Base-by-base conservation (phyloP, 2,329 filamentous ascomycete species). In the Xylaria sp. region DNA sequence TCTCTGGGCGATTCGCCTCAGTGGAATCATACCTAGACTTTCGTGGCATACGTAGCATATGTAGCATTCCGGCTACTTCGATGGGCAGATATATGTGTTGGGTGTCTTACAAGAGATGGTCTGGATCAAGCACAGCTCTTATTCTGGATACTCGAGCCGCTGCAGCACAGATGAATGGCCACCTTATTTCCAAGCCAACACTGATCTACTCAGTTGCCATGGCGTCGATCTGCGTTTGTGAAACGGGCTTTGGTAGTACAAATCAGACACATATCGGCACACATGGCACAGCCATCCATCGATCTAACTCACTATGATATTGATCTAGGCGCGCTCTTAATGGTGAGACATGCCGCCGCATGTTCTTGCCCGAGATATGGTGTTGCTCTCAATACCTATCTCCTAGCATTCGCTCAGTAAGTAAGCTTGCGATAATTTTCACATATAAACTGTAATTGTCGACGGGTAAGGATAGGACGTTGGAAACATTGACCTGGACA, bases 51-150 rank as follows among this genome's bases (percentile, higher is more conserved):
- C 15, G 52, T 39, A 41, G 18, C 23, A 4, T 44, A 39, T 25
- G 20, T 37, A n/a, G 46, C 59, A 48, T 55, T 28, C 37, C 25
- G 55, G 37, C 32, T 46, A 51, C 34, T 15, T 50, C 13, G 32
- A 67, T 67, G 48, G 37, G 63, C 8, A 34, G 48, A 20, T 41
- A 55, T 52, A 32, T 39, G 28, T 55, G 32, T 54, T 48, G 28
- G 57, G 20, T 18, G 28, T 60, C 58, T 48, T 41, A 13, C 61
- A 50, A 9, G 55, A 23, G 28, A 41, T 46, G 39, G 48, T 60
- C 63, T 37, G 34, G 63, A 15, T 44, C 50, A 25, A 59, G 52
- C 44, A 25, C 25, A 28, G 25, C 59, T 67, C 34, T 54, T 37
- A 10, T 15, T 41, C 18, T 37, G 44, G 46, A 41, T 46, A 9